phyloP scores from a whole-genome alignment of 73 alveolate genomes.

The Uronychia binucleata region DNA sequence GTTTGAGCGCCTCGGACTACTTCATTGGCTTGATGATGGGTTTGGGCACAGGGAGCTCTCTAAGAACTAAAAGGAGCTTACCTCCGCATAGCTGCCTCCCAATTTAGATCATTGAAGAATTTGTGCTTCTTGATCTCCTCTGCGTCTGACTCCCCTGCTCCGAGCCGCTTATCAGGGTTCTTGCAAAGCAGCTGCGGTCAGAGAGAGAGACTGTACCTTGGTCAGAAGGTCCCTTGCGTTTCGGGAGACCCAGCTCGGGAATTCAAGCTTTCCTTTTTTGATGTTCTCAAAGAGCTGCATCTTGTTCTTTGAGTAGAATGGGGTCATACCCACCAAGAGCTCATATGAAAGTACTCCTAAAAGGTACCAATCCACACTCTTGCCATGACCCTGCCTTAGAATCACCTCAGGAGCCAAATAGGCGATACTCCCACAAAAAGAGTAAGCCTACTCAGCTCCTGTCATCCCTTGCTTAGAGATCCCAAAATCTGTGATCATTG shows the following conservation, averaged over 20 bases:
- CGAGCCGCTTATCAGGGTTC: slow-evolving; percentile 67
- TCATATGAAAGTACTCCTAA: slow-evolving; percentile 79
- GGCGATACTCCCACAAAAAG: slow-evolving; percentile 83
- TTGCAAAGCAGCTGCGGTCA: slow-evolving; percentile 49
- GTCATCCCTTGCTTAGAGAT: slow-evolving; percentile 73
- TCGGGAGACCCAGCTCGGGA: slow-evolving; percentile 53
- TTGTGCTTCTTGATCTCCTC: slow-evolving; percentile 51
- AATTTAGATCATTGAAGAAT: slow-evolving; percentile 55
- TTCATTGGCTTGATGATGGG: too few relatives aligned
- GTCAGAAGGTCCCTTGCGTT: slow-evolving; percentile 25
- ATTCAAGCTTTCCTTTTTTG: slow-evolving; percentile 53
- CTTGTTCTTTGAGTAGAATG: slow-evolving; percentile 73
- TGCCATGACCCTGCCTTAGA: slow-evolving; percentile 64
- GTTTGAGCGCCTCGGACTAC: too few relatives aligned
- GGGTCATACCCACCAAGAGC: slow-evolving; percentile 76
- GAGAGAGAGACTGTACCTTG: not conserved
- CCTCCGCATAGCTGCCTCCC: slow-evolving; percentile 24
- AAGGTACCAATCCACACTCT: slow-evolving; percentile 77
- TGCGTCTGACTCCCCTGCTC: slow-evolving; percentile 39
- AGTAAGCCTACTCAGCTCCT: slow-evolving; percentile 77
- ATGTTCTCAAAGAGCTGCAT: slow-evolving; percentile 73
- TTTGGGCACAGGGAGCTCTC: not conserved
- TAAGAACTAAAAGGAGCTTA: not conserved
- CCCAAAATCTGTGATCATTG: slow-evolving; percentile 93
- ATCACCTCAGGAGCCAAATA: slow-evolving; percentile 85